Percentiles rank a stretch among this genome's conserved stretches.
phyloP scores from a whole-genome alignment of 805 yeast species.

The Wickerhamiella occidentalis region DNA sequence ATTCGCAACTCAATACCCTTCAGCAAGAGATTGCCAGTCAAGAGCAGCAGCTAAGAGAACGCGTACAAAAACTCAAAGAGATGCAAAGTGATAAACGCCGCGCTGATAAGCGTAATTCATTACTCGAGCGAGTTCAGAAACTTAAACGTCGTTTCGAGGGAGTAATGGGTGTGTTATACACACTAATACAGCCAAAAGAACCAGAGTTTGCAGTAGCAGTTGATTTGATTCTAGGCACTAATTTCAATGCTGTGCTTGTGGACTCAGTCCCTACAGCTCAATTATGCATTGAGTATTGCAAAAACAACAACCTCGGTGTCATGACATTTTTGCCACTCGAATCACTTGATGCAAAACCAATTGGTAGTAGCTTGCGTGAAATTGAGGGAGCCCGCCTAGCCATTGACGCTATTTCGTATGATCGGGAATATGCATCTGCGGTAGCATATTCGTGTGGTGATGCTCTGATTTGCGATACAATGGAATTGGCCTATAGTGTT shows the following conservation, averaged over 20 bases:
- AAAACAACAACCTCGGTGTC: conserved; percentile 73
- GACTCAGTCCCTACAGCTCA: conserved; percentile 57
- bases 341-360: conserved; percentile 47
- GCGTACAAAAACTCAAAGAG: conserved; percentile 52
- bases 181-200: conserved; percentile 58
- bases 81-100: conserved; percentile 67
- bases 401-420: conserved; percentile 61
- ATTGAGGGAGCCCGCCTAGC: conserved; percentile 48
- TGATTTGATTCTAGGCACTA: conserved; percentile 53
- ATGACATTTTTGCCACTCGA: conserved; percentile 86
- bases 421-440: conserved; percentile 57
- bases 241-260: conserved; percentile 75
- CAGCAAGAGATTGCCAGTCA: conserved; percentile 24
- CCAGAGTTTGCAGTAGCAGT: conserved; percentile 16
- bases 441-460: conserved; percentile 69
- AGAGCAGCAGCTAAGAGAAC: conserved; percentile 49
- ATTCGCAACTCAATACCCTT: conserved; percentile 21
- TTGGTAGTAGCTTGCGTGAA: conserved; percentile 41
- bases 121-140: conserved; percentile 60
- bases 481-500: conserved; percentile 55
- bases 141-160: conserved; percentile 71
- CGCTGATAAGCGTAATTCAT: conserved; percentile 50
- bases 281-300: conserved; percentile 64
- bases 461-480: conserved; percentile 61
- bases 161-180: conserved; percentile 69